Evolutionary conservation across 2,329 filamentous ascomycete species (phyloP), one percentile per base, ranked within the genome.

Genomic region (Huntiella savannae): DNA sequence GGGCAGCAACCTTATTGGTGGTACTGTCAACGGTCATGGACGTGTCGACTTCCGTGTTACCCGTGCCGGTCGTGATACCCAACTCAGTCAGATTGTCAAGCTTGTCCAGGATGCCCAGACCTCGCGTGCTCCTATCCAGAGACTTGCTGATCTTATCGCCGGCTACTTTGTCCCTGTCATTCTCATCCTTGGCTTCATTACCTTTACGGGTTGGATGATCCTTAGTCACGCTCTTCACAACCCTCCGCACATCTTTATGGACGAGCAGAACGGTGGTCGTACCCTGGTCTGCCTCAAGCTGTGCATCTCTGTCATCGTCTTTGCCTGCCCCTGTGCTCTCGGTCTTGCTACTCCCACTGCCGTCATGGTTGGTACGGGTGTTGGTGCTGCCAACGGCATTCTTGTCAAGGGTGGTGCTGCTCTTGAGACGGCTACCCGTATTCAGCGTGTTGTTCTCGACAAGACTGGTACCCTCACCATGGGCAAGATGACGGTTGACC

Each of bases 61-160:
- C 3, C 76, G 88, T 54, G 87, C 88, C 33, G 91, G 91, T 42
- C 81, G 87, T 51, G 88, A 98, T 57, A 98, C 91, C 1, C 88
- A 96, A 60, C 77, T 98, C 47, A 94, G 86, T 62, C 91, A 96
- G 62, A 98, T 98, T 53, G 91, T 98, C 52, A 91, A 88, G 61
- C 73, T 96, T n/a, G 91, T 98, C 0, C 91, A 98, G 61, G 85
- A 95, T 59, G 91, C 91, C 3, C 91, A 98, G 61, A 96, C 88
- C 2, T 88, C 77, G 45, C 77, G 91, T 35, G 91, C 91, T 5
- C 91, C 91, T 0, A 98, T 98, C 50, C 91, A 98, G 60, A 77
- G 84, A 39, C 74, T 96, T 57, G 91, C 87, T 3, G 91, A 98
- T 62, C 77, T 75, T 2, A 75, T 98, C 39, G 87, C 91, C 12